Evolutionary conservation across 306 rosid genomes (phyloP), one percentile per base, ranked within the genome.

Genomic region (Hippophae rhamnoides): DNA sequence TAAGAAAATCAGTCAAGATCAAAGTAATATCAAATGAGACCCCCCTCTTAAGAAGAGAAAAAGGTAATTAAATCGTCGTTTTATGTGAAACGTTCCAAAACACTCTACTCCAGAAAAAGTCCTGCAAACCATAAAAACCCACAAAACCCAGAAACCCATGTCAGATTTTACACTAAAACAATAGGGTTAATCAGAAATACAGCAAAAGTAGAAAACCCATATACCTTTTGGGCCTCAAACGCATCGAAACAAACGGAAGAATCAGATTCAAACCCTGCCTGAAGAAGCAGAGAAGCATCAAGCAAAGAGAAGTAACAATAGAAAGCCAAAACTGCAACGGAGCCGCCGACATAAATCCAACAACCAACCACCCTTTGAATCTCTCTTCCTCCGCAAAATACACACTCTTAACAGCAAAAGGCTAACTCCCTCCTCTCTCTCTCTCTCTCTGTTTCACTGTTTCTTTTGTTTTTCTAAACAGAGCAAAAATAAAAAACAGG

Each of bases 281-380:
- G 26, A 52, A 54, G 47, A 40, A 65, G 79, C 78, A 71, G 72
- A 66, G 60, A 12, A 78, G 58, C 72, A 82, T 67, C 59, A 48
- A 78, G 76, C 56, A 63, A 50, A 43, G 14, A 57, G 47, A 50
- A 6, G 0, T 5, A 41, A 7, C 14, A 9, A 63, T 48, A 27
- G 54, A 10, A 59, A 74, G 67, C 72, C 76, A 81, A 85, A 80
- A 81, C 89, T 78, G 67, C 75, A 59, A 73, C 67, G 47, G 81
- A 89, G 89, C 86, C 77, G 87, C 89, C 86, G 89, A 83, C 98
- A 90, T 90, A 87, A 84, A 87, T 83, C 73, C 43, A 66, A 9
- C 72, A 38, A 57, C 45, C 57, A 65, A 27, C 55, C 70, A 76
- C 73, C 70, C 69, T 56, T n/a, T 66, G n/a, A 38, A 51, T 63